Evolutionary conservation across 345 rosid genomes (phyloP), one percentile per base, ranked within the genome.

Genomic region (Camelina laxa): DNA sequence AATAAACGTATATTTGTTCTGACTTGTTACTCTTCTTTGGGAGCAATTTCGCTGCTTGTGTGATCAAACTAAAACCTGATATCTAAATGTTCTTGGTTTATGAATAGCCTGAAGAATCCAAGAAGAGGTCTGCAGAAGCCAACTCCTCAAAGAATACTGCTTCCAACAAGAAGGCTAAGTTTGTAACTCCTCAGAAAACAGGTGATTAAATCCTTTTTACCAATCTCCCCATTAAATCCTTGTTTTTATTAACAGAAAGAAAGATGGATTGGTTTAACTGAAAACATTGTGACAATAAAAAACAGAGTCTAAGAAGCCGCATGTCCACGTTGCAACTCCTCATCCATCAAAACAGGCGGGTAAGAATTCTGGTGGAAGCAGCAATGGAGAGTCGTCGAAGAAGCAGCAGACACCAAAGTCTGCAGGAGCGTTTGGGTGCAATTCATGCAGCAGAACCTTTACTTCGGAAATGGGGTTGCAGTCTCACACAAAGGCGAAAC

Each of bases 401-500:
- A 86, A 83, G 65, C 86, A 81, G 65, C 89, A 82, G 67, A 69
- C 79, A 60, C 79, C 84, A 1, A 92, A 86, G 51, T 66, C 87
- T 6, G 79, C 80, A 2, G 58, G 85, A 17, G 51, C 84, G 13
- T 74, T 75, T 57, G 65, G 79, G 6, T 90, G 97, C 91, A 83
- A 76, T 35, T 58, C 89, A 16, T 93, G 98, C 81, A 87, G 69
- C 79, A 85, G 94, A 87, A 82, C 74, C 4, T 93, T 93, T 76
- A 84, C 79, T 20, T 84, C 98, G 0, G 95, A 93, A 24, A 73
- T 51, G 47, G 98, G 87, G 17, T 67, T 89, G 70, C 91, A 89
- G 65, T 83, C 95, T 55, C 96, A 93, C 80, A 72, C 87, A 9
- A 86, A 93, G 80, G 98, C 96, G 9, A 93, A 93, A 74, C 98